Evolutionary conservation across 768 basidiomycete species (phyloP).

Genomic region (Tylopilus plumbeoviolaceoides): DNA sequence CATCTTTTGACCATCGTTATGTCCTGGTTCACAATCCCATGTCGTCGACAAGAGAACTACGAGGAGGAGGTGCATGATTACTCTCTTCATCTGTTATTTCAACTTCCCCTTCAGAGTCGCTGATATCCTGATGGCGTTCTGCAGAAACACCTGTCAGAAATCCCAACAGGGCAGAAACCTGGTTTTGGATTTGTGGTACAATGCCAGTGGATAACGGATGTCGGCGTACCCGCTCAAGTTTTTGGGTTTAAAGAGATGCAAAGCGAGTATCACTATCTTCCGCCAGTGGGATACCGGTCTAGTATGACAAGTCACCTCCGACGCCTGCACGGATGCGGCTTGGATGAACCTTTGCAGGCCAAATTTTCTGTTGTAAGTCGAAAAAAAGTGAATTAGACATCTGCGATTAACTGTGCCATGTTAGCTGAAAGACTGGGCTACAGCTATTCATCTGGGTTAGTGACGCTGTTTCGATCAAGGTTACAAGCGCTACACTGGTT

Average conservation of each 20-base stretch:
- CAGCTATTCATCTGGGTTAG: neutral
- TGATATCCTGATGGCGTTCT: neutral
- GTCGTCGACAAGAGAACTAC: neutral
- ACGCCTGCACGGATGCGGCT: too few relatives aligned
- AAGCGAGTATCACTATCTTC: too few relatives aligned
- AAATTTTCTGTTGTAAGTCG: conserved; percentile 2
- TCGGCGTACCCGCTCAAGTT: too few relatives aligned
- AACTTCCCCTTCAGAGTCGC: neutral
- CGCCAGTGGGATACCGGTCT: too few relatives aligned
- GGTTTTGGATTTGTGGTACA: too few relatives aligned
- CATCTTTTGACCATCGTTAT: neutral
- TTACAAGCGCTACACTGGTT: too few relatives aligned
- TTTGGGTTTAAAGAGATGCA: too few relatives aligned
- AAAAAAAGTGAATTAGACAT: too few relatives aligned
- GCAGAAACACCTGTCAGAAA: neutral
- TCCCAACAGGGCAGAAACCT: neutral
- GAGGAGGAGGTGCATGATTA: neutral
- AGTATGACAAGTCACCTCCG: too few relatives aligned
- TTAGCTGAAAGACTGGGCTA: conserved; percentile 10
- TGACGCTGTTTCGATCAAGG: neutral
- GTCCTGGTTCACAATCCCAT: neutral
- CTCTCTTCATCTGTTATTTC: neutral
- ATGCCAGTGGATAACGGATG: too few relatives aligned
- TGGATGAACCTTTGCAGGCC: neutral
- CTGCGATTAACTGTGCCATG: neutral